These are phyloP conservation scores for Elymus sibiricus DNA, from an alignment of 176 grass and related monocot genomes.

Conservation along the genomic window DNA sequence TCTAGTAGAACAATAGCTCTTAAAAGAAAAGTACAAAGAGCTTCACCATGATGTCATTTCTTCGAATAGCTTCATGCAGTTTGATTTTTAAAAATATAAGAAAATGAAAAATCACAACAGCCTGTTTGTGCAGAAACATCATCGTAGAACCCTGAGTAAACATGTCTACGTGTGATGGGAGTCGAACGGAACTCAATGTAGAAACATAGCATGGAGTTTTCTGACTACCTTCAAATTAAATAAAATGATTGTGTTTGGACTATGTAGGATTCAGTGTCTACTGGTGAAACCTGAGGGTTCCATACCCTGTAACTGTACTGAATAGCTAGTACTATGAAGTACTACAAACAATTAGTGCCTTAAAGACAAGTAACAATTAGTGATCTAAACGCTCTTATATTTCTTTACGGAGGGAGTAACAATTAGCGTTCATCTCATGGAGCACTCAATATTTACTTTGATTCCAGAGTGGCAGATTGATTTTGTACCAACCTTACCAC, in stretches of 20 bases:
- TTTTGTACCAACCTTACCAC: not conserved
- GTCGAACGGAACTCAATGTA: not conserved
- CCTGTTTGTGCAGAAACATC: slow-evolving; percentile 9
- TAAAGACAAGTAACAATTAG: not conserved
- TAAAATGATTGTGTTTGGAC: not conserved
- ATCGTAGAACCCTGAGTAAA: not conserved
- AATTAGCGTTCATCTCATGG: not conserved
- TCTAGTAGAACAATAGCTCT: slow-evolving; percentile 10
- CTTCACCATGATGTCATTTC: not conserved
- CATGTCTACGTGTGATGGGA: not conserved
- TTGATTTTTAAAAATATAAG: not conserved
- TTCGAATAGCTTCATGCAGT: not conserved
- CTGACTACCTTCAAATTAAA: not conserved
- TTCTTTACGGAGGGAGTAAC: not conserved
- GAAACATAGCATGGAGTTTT: not conserved
- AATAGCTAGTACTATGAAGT: not conserved
- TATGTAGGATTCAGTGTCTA: not conserved
- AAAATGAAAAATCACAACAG: not conserved
- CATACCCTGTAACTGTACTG: not conserved
- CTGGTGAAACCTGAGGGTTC: not conserved
- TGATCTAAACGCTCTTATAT: not conserved
- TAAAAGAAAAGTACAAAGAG: not conserved
- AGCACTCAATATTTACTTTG: slow-evolving; percentile 4
- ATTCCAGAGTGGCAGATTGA: not conserved
- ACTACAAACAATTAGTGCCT: not conserved